Percentiles rank a stretch among this genome's conserved stretches.
phyloP scores from a whole-genome alignment of 2,329 filamentous ascomycete species.

The Arthrinium phaeospermum region DNA sequence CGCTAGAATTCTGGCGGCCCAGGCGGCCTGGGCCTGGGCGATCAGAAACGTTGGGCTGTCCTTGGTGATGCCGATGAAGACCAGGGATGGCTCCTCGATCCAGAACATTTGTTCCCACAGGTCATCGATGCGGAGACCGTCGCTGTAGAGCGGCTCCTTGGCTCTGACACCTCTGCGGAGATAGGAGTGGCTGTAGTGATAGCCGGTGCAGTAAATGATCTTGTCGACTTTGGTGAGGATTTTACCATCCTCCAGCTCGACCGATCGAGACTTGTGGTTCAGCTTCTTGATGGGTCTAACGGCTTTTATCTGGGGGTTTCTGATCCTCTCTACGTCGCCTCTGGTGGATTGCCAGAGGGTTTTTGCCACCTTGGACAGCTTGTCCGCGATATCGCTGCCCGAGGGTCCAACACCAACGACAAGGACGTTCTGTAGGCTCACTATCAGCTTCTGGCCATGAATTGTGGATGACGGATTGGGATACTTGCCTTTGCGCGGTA shows the following conservation, averaged over 20 bases:
- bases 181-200: constrained; percentile 7
- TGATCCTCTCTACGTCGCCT: background rate
- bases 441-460: background rate
- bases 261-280: background rate
- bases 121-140: constrained; percentile 1
- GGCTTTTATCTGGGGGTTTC: background rate
- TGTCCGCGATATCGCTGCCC: background rate
- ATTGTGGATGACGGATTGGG: background rate
- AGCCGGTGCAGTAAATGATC: constrained; percentile 18
- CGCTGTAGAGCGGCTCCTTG: background rate
- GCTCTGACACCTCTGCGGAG: constrained; percentile 4
- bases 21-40: background rate
- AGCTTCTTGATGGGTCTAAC: background rate
- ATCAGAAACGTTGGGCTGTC: constrained; percentile 3
- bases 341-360: background rate
- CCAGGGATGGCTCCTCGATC: constrained; percentile 3
- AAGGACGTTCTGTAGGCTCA: background rate
- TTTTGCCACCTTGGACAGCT: background rate
- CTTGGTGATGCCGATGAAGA: constrained; percentile 18
- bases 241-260: background rate
- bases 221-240: background rate
- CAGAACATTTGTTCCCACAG: constrained; percentile 22
- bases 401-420: background rate
- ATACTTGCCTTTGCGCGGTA: background rate
- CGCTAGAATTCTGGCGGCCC: background rate